A percentile compares a stretch with the other conserved stretches of the same genome.
These are phyloP conservation scores for Arthrocladium fulminans DNA, from an alignment of 2,329 filamentous ascomycete genomes.

Conservation along the genomic window DNA sequence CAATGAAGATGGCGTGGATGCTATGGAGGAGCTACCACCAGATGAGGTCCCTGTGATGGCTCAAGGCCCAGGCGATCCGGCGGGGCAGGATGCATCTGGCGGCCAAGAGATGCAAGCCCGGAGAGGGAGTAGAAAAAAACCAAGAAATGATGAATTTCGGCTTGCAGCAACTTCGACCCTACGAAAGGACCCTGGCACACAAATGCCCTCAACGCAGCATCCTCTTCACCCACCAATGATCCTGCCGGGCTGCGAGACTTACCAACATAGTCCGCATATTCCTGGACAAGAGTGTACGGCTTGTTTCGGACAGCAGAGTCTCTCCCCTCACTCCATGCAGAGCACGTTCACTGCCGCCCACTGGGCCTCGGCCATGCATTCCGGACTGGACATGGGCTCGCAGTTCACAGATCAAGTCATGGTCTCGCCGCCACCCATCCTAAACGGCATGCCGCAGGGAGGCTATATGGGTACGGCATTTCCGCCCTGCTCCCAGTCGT, in stretches of 20 bases:
- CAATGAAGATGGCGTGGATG: background rate
- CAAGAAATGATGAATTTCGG: background rate
- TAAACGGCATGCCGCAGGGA: background rate
- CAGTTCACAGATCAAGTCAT: conserved; percentile 3
- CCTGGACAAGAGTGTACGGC: background rate
- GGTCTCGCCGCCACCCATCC: background rate
- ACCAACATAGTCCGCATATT: background rate
- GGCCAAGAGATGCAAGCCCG: background rate
- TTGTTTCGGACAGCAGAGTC: background rate
- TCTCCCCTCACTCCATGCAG: background rate
- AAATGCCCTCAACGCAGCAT: background rate
- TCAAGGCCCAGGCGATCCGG: background rate
- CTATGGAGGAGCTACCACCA: background rate
- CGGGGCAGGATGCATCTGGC: background rate
- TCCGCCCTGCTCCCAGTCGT: background rate
- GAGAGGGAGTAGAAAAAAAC: background rate
- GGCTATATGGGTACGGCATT: background rate
- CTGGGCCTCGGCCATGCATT: background rate
- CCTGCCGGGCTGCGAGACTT: conserved; percentile 1
- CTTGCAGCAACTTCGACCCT: background rate
- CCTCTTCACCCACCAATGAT: background rate
- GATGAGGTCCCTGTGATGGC: background rate
- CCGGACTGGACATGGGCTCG: background rate
- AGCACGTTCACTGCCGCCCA: background rate
- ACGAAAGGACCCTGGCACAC: background rate